Conservation (phyloP, 1,284 basidiomycete species). For the Irpex lacteus region DNA sequence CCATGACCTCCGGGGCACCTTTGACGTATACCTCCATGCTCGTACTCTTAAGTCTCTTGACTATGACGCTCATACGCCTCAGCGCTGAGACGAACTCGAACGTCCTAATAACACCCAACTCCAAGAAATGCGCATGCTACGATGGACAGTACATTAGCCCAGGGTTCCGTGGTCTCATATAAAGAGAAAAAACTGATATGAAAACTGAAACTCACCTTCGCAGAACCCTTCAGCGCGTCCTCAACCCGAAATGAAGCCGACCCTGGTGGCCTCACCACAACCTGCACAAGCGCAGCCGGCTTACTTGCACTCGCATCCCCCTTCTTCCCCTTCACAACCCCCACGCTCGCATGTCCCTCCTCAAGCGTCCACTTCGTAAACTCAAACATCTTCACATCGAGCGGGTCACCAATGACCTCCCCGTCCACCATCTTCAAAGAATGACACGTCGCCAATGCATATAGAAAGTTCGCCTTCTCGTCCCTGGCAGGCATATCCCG, state of each 20-base stretch:
- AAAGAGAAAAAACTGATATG: too few relatives aligned
- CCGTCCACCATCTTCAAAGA: constrained; percentile 92
- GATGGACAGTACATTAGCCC: neutral
- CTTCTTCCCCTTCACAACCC: constrained; percentile 69
- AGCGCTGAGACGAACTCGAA: constrained; percentile 97
- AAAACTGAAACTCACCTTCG: constrained; percentile 48
- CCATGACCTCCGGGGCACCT: constrained; percentile 98
- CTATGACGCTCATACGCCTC: constrained; percentile 96
- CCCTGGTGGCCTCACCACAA: constrained; percentile 93
- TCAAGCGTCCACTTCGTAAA: constrained; percentile 97
- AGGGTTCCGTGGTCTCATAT: too few relatives aligned
- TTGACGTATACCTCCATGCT: constrained; percentile 99
- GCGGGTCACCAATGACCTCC: constrained; percentile 89
- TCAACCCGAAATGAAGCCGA: constrained; percentile 87
- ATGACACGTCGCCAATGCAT: constrained; percentile 96
- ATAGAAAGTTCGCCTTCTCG: constrained; percentile 82
- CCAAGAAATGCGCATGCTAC: constrained; percentile 92
- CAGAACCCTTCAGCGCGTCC: constrained; percentile 83
- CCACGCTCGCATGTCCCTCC: constrained; percentile 78
- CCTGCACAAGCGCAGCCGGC: constrained; percentile 92
- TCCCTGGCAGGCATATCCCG: constrained; percentile 77
- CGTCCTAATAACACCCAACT: constrained; percentile 93
- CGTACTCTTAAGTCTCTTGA: constrained; percentile 90
- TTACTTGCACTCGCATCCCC: constrained; percentile 63
- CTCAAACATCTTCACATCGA: constrained; percentile 97